Conservation (phyloP, 2,329 filamentous ascomycete genomes). For the Cladosporium phlei region DNA sequence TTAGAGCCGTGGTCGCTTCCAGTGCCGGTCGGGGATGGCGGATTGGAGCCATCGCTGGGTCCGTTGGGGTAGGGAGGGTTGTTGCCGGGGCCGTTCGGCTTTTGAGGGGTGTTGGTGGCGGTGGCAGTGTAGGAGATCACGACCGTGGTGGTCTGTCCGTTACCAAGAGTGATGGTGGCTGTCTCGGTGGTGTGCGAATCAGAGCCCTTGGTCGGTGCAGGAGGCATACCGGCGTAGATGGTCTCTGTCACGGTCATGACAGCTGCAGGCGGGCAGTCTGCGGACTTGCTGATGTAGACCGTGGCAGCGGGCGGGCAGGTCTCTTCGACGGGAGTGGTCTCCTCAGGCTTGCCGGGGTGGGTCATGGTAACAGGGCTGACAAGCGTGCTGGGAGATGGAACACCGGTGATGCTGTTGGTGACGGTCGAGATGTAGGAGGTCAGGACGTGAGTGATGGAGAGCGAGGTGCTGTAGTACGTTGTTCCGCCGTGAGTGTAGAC, state of each 20-base stretch:
- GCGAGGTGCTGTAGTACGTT: conserved; percentile 14
- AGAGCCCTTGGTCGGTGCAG: neutral
- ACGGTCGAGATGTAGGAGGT: conserved; percentile 9
- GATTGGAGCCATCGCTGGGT: neutral
- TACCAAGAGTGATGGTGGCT: conserved; percentile 13
- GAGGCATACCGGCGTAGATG: conserved; percentile 7
- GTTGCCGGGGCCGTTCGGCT: neutral
- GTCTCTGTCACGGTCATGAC: conserved; percentile 11
- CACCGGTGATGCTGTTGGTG: conserved; percentile 3
- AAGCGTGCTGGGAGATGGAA: conserved; percentile 1
- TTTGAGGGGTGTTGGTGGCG: neutral
- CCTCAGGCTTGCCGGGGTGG: neutral
- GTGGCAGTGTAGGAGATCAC: conserved; percentile 10
- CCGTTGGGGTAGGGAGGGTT: neutral
- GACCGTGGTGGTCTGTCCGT: conserved; percentile 11
- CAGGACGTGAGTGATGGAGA: conserved; percentile 9
- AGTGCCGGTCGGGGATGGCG: conserved; percentile 2
- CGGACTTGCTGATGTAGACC: neutral
- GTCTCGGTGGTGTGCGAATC: conserved; percentile 6
- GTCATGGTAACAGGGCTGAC: neutral
- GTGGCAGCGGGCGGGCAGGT: conserved; percentile 1
- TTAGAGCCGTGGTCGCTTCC: neutral
- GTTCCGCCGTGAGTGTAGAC: conserved; percentile 9
- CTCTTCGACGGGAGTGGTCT: neutral
- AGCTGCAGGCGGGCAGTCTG: neutral